Percentiles rank a stretch among this genome's conserved stretches.
Evolutionary conservation across 2,329 filamentous ascomycete genomes (phyloP).

Genomic region (Xylariaceae sp.): DNA sequence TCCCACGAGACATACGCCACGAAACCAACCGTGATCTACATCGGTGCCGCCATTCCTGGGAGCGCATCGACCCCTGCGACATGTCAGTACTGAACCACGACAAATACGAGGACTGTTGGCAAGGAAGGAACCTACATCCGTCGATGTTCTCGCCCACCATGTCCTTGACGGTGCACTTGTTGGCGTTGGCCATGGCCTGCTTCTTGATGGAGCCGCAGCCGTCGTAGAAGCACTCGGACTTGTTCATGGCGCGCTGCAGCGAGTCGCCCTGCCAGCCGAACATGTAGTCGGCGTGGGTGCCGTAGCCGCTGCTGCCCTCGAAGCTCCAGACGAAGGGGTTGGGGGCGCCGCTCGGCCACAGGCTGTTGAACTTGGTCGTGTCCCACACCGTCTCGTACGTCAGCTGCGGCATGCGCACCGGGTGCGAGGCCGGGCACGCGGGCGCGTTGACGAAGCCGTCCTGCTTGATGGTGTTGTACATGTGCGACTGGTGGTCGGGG

Average conservation of each 20-base stretch:
- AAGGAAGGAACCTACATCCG: constrained; percentile 24
- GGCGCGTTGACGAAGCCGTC: constrained; percentile 17
- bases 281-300: constrained; percentile 33
- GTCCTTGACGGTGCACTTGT: constrained; percentile 27
- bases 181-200: constrained; percentile 26
- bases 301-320: constrained; percentile 29
- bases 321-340: constrained; percentile 31
- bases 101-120: neutral
- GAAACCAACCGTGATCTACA: neutral
- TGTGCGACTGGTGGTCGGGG: constrained; percentile 18
- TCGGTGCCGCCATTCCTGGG: constrained; percentile 16
- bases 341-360: constrained; percentile 30
- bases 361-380: constrained; percentile 34
- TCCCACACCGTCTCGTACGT: constrained; percentile 44
- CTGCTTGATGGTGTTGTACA: constrained; percentile 23
- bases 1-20: neutral
- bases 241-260: constrained; percentile 31
- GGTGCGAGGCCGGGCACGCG: constrained; percentile 30
- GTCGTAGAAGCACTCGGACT: constrained; percentile 38
- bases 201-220: constrained; percentile 29
- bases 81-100: constrained; percentile 5
- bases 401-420: constrained; percentile 38
- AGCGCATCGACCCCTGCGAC: constrained; percentile 17
- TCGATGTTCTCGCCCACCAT: constrained; percentile 26
- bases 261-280: constrained; percentile 31